Evolutionary conservation across 1,284 basidiomycete species (phyloP).

Genomic region (Rhodotorula sp.): DNA sequence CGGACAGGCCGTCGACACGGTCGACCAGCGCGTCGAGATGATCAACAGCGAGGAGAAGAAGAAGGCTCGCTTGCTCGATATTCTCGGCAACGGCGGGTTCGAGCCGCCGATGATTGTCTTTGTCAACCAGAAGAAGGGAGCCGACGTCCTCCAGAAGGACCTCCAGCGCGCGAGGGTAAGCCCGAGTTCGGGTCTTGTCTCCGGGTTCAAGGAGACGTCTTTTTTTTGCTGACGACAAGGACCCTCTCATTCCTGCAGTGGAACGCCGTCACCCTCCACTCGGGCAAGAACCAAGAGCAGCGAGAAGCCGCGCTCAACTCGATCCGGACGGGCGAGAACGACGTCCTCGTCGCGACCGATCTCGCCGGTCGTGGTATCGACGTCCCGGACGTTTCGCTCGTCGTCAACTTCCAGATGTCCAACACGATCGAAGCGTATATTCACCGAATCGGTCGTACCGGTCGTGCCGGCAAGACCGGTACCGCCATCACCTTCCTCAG

Average conservation of each 20-base stretch:
- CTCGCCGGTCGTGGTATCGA: slow-evolving; percentile 98
- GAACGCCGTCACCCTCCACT: slow-evolving; percentile 85
- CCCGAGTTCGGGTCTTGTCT: background rate
- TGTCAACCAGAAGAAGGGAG: slow-evolving; percentile 98
- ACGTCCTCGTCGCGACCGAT: slow-evolving; percentile 92
- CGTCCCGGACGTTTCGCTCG: slow-evolving; percentile 90
- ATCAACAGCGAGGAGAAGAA: slow-evolving; percentile 89
- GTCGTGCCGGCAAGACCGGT: slow-evolving; percentile 92
- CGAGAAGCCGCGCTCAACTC: slow-evolving; percentile 86
- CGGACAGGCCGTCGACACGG: slow-evolving; percentile 94
- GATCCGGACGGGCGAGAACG: slow-evolving; percentile 76
- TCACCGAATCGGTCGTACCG: slow-evolving; percentile 96
- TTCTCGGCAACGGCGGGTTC: slow-evolving; percentile 79
- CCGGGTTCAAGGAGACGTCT: too few species aligned
- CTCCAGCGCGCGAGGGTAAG: slow-evolving; percentile 59
- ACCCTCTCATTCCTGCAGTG: slow-evolving; percentile 57
- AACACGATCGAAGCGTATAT: slow-evolving; percentile 94
- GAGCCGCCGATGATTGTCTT: slow-evolving; percentile 95
- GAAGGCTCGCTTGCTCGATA: slow-evolving; percentile 82
- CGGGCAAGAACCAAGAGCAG: slow-evolving; percentile 95
- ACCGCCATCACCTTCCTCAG: slow-evolving; percentile 91
- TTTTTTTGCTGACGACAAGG: too few species aligned
- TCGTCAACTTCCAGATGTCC: slow-evolving; percentile 97
- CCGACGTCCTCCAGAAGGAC: slow-evolving; percentile 92
- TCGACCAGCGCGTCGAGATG: slow-evolving; percentile 95